Percentiles rank a stretch among this genome's conserved stretches.
Evolutionary conservation across 345 rosid species (phyloP).

Genomic region (Aurinia saxatilis): DNA sequence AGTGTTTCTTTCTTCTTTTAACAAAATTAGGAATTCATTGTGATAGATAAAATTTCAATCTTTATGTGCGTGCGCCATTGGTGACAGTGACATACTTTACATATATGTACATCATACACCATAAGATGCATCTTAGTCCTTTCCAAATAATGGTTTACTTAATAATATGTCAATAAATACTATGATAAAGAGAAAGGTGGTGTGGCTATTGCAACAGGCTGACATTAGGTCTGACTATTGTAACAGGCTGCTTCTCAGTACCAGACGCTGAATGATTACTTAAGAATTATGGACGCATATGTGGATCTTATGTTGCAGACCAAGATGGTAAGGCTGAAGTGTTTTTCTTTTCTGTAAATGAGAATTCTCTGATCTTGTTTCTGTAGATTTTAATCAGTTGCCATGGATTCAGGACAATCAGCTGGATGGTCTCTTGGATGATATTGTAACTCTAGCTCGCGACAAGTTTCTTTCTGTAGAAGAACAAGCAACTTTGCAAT

Average conservation of each 20-base stretch:
- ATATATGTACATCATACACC: not conserved
- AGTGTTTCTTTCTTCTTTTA: slow-evolving; percentile 14
- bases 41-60: not conserved
- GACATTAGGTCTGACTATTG: slow-evolving; percentile 4
- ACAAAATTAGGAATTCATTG: not conserved
- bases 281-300: slow-evolving; percentile 75
- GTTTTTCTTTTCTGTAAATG: slow-evolving; percentile 1
- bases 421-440: slow-evolving; percentile 50
- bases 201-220: slow-evolving; percentile 1
- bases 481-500: slow-evolving; percentile 67
- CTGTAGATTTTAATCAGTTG: slow-evolving; percentile 1
- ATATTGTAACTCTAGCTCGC: slow-evolving; percentile 38
- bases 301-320: slow-evolving; percentile 67
- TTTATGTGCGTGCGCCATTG: not conserved
- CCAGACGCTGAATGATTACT: slow-evolving; percentile 55
- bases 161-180: not conserved
- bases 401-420: slow-evolving; percentile 44
- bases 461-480: slow-evolving; percentile 52
- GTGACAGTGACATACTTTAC: not conserved
- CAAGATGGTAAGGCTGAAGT: slow-evolving; percentile 51
- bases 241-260: slow-evolving; percentile 50
- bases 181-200: slow-evolving; percentile 7
- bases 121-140: not conserved
- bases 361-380: not conserved
- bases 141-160: not conserved